phyloP scores from a whole-genome alignment of 2,329 filamentous ascomycete species.

The Cordyceps farinosa region DNA sequence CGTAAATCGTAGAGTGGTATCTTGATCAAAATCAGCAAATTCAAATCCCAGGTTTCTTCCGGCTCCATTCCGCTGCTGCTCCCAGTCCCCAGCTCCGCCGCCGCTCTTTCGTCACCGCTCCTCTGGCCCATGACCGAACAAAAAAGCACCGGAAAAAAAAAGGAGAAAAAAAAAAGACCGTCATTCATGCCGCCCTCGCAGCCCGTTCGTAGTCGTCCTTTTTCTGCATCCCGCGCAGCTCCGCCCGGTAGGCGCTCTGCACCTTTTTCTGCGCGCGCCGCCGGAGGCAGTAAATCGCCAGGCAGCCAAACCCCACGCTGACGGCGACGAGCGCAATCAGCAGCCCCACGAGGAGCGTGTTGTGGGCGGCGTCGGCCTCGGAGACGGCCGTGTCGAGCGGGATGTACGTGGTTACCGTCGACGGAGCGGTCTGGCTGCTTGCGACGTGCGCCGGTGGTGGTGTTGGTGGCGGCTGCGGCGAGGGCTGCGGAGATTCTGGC shows the following conservation, averaged over 20 bases:
- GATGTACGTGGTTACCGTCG: neutral
- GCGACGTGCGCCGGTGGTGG: neutral
- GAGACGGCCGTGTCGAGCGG: neutral
- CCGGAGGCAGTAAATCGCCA: slow-evolving; percentile 5
- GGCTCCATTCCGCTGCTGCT: too few relatives aligned
- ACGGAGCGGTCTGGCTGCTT: neutral
- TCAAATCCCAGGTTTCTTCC: neutral
- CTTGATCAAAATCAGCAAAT: neutral
- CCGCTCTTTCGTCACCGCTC: neutral
- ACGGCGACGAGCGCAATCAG: slow-evolving; percentile 3
- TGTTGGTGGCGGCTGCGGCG: neutral
- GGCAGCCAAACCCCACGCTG: slow-evolving; percentile 8
- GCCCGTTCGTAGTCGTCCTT: neutral
- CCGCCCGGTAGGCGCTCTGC: neutral
- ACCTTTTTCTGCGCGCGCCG: neutral
- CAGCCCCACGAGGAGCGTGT: slow-evolving; percentile 9
- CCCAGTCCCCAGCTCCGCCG: neutral
- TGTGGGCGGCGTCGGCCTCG: slow-evolving; percentile 6
- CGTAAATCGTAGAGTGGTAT: neutral
- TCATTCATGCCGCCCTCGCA: neutral
- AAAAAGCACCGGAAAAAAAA: too few relatives aligned
- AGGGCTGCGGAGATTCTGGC: neutral
- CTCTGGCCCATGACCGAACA: neutral
- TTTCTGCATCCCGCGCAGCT: neutral
- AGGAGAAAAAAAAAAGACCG: neutral